Percentiles rank a stretch among this genome's conserved stretches.
Conservation (phyloP, 768 basidiomycete genomes). For the Calvatia gigantea region DNA sequence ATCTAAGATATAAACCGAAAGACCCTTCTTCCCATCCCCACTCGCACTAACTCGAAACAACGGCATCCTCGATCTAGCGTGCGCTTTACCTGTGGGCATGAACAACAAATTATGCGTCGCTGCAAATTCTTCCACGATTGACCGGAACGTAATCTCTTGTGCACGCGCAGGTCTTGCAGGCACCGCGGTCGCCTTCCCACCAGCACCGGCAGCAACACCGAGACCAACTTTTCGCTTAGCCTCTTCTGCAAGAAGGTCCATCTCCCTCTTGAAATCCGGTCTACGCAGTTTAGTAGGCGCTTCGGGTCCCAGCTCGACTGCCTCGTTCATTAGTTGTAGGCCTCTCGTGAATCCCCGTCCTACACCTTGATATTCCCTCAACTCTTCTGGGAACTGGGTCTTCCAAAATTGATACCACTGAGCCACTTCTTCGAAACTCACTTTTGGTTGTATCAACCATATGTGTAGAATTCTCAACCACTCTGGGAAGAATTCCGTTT, state of each 20-base stretch:
- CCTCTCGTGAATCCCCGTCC: slow-evolving; percentile 82
- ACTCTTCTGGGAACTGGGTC: slow-evolving; percentile 61
- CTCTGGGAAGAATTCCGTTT: slow-evolving; percentile 94
- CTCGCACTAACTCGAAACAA: slow-evolving; percentile 78
- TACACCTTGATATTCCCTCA: slow-evolving; percentile 66
- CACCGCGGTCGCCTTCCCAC: slow-evolving; percentile 25
- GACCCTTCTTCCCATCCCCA: slow-evolving; percentile 80
- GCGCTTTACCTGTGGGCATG: slow-evolving; percentile 81
- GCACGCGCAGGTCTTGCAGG: slow-evolving; percentile 46
- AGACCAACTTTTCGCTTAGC: not conserved
- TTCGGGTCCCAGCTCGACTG: slow-evolving; percentile 80
- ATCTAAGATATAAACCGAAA: slow-evolving; percentile 86
- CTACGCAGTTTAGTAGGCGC: slow-evolving; percentile 65
- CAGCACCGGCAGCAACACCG: slow-evolving; percentile 18
- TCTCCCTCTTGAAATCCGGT: slow-evolving; percentile 60
- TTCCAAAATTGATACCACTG: slow-evolving; percentile 96
- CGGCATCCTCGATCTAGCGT: slow-evolving; percentile 85
- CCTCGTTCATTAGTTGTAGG: slow-evolving; percentile 91
- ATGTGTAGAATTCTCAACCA: slow-evolving; percentile 90
- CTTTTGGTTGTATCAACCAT: slow-evolving; percentile 89
- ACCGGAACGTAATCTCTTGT: slow-evolving; percentile 88
- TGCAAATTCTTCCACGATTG: slow-evolving; percentile 89
- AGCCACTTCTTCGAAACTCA: slow-evolving; percentile 89
- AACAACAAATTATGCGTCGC: slow-evolving; percentile 85
- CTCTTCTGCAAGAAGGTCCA: slow-evolving; percentile 17